These are phyloP conservation scores for Melocanna baccifera DNA, from an alignment of 176 grass and related monocot species.

Conservation along the genomic window DNA sequence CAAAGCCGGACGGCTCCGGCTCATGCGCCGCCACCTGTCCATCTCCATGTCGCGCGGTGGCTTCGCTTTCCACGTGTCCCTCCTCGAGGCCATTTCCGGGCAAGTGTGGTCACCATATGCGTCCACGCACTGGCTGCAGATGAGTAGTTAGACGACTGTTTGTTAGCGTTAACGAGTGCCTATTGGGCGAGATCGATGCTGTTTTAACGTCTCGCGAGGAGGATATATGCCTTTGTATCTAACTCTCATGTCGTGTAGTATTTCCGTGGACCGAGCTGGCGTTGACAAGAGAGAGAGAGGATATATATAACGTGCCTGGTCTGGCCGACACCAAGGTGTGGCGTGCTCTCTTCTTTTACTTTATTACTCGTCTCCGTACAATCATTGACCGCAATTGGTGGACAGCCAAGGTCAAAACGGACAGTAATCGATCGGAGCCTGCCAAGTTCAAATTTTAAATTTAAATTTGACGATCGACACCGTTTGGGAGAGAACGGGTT, in stretches of 20 bases:
- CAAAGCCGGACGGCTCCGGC: not conserved
- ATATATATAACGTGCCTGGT: not conserved
- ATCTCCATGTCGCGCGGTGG: not conserved
- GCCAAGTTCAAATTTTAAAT: too few species aligned
- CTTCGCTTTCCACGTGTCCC: not conserved
- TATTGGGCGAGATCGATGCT: not conserved
- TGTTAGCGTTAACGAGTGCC: not conserved
- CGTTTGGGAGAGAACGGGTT: too few species aligned
- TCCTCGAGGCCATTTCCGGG: not conserved
- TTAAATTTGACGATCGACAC: too few species aligned
- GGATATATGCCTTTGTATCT: not conserved
- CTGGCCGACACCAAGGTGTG: not conserved
- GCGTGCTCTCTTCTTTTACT: not conserved
- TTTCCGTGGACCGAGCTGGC: not conserved
- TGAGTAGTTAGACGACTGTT: not conserved
- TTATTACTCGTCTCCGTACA: too few species aligned
- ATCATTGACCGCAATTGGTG: too few species aligned
- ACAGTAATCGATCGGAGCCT: too few species aligned
- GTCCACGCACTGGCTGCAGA: not conserved
- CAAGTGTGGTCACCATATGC: not conserved
- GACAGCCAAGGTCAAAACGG: too few species aligned
- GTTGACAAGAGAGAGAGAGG: not conserved
- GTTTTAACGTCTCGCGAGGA: not conserved
- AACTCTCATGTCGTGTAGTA: not conserved
- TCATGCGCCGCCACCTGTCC: not conserved